Evolutionary conservation across 1,284 basidiomycete genomes (phyloP), one percentile per base, ranked within the genome.

Genomic region (Apiotrichum brassicae): DNA sequence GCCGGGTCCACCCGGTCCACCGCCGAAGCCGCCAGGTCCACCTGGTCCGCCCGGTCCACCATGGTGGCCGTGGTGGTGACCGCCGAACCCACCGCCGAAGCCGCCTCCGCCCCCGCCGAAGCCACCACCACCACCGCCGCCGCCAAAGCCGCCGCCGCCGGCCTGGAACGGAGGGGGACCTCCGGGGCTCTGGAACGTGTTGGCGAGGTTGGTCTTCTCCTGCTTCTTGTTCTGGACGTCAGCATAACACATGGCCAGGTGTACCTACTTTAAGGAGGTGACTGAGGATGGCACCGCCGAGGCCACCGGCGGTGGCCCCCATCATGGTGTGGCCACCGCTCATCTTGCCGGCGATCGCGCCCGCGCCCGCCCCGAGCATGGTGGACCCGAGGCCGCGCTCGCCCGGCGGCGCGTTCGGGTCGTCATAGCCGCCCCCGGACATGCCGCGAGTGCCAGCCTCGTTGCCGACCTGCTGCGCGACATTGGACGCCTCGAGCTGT

Each of bases 161-260:
- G 55, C 56, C 60, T 63, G 59, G 57, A 64, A 65, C 3, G 65
- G 64, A 8, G 65, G 65, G 13, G 63, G 58, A 23, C 65, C 65
- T 55, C 62, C 60, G 7, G 33, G n/a, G 12, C n/a, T 13, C 6
- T 9, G 7, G 33, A 14, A 34, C 12, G 11, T 34, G 33, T 18
- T 18, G 24, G n/a, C 18, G 25, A 4, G 25, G 24, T 14, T 2
- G 8, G 6, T 23, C 12, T 40, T 42, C 12, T 42, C 26, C 26
- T 28, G 5, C 19, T 32, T 42, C 25, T 20, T 28, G 13, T 32
- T 32, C 40, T 42, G 40, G 16, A 8, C 28, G 26, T 13, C n/a
- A 34, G 33, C n/a, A 8, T 28, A 12, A 26, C 6, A 5, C 16
- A 11, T 13, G 5, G 14, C 26, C 9, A n/a, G 8, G 12, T 4